These are phyloP conservation scores for Backusella parvicylindrica DNA, from an alignment of 192 early-diverging fungal species.

Conservation along the genomic window DNA sequence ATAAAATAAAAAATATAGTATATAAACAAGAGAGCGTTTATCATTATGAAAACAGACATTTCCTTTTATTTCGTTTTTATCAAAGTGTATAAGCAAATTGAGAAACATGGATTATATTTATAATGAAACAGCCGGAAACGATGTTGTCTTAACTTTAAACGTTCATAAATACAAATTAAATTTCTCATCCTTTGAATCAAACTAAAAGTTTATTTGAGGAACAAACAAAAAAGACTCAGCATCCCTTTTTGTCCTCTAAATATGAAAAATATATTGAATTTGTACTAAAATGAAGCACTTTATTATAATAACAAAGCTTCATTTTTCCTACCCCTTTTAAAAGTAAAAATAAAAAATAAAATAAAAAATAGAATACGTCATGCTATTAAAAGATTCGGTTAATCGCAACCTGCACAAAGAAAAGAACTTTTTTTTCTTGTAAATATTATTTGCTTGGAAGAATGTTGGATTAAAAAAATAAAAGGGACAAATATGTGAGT, in stretches of 20 bases:
- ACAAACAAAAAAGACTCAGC: not conserved
- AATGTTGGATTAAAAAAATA: not conserved
- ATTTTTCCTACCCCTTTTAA: not conserved
- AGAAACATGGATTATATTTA: not conserved
- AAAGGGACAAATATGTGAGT: constrained; percentile 11
- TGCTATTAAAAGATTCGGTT: not conserved
- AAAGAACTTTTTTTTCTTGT: not conserved
- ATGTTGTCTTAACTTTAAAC: not conserved
- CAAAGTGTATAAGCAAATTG: no score
- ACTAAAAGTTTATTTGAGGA: not conserved
- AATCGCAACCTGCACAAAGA: not conserved
- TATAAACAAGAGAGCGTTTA: not conserved
- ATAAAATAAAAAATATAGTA: no score
- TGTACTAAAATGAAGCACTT: not conserved
- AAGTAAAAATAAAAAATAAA: not conserved
- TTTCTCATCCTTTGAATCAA: not conserved
- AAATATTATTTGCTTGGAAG: not conserved
- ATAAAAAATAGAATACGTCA: not conserved
- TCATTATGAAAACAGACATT: not conserved
- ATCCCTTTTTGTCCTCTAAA: not conserved
- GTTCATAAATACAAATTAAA: not conserved
- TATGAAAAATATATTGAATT: not conserved
- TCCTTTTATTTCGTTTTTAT: not conserved
- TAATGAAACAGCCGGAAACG: not conserved
- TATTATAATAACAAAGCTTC: not conserved